phyloP scores from a whole-genome alignment of 805 yeast species.

The Teunomyces kruisii region DNA sequence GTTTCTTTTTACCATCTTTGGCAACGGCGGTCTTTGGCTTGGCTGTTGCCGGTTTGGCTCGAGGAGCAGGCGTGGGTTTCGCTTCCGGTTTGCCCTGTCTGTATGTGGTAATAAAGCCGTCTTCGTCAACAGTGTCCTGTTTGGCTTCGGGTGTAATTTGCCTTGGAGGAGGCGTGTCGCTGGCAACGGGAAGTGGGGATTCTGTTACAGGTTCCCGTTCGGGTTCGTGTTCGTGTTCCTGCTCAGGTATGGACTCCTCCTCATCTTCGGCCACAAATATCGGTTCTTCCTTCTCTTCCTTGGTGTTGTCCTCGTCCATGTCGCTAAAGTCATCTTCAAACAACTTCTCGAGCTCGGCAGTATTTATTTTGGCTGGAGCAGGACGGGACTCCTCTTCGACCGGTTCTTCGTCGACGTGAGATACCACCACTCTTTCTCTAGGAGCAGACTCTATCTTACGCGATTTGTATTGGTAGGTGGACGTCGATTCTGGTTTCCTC shows the following conservation, averaged over 20 bases:
- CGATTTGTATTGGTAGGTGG: slow-evolving; percentile 31
- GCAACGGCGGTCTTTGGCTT: slow-evolving; percentile 7
- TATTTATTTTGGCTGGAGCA: not conserved
- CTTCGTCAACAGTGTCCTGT: slow-evolving; percentile 41
- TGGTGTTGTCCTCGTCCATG: slow-evolving; percentile 7
- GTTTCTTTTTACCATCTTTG: slow-evolving; percentile 29
- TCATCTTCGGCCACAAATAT: slow-evolving; percentile 9
- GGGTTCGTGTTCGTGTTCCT: not conserved
- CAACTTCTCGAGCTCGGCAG: slow-evolving; percentile 10
- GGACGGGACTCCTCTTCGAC: slow-evolving; percentile 2
- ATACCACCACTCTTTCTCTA: slow-evolving; percentile 38
- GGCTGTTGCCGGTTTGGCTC: slow-evolving; percentile 12
- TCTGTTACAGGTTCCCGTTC: not conserved
- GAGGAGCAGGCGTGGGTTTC: slow-evolving; percentile 8
- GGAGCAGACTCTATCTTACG: slow-evolving; percentile 33
- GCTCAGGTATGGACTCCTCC: slow-evolving; percentile 5
- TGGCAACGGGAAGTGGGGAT: not conserved
- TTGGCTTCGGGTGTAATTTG: slow-evolving; percentile 1
- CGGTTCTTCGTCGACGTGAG: slow-evolving; percentile 12
- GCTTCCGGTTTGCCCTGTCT: slow-evolving; percentile 21
- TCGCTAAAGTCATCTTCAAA: slow-evolving; percentile 16
- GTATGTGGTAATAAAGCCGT: slow-evolving; percentile 49
- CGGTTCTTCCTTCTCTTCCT: slow-evolving; percentile 2
- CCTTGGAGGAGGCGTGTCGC: not conserved
- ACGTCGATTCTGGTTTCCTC: not conserved